Base-by-base conservation (phyloP, 805 yeast species). In the Ogataea pilisensis region DNA sequence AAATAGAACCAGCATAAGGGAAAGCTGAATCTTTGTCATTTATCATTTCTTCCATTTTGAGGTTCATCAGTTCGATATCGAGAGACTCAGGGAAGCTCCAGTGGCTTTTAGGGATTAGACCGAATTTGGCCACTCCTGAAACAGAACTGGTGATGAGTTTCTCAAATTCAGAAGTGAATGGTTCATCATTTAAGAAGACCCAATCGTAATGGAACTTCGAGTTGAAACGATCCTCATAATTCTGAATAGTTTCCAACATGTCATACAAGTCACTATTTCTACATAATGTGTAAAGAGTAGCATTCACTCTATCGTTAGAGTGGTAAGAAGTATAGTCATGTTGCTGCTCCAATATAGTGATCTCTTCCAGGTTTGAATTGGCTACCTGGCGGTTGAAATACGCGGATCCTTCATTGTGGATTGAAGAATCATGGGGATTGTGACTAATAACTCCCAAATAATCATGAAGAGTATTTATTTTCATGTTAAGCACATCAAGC, bases 171-270 rank as follows among this genome's bases (percentile, higher is more conserved):
- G 68, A 71, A 32, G 71, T 57, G 58, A 86, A 86, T 2, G 74
- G 76, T 45, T 68, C 74, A 54, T 86, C 89, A 58, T 86, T 86
- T 35, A 85, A 60, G 51, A 86, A 85, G 3, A 84, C 81, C 87
- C 89, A 85, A 59, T 85, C 93, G 55, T 85, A 85, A 49, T 78
- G 73, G 55, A 61, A 81, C 39, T 69, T 65, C 31, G 55, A 27
- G 61, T 85, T 85, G 66, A 83, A 85, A 29, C 90, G 63, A 48
- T 74, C 80, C 54, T 85, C 85, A 34, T 80, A 76, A 42, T 72
- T 71, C 48, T 77, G 73, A 37, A 85, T 75, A 4, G 91, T 73
- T 32, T 72, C 71, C 5, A 80, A 58, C 56, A 85, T 67, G 12
- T 63, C 64, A 54, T 70, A 75, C 3, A 85, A 61, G 43, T 86